Conservation (phyloP, 257 asterid genomes). For the Phtheirospermum japonicum region DNA sequence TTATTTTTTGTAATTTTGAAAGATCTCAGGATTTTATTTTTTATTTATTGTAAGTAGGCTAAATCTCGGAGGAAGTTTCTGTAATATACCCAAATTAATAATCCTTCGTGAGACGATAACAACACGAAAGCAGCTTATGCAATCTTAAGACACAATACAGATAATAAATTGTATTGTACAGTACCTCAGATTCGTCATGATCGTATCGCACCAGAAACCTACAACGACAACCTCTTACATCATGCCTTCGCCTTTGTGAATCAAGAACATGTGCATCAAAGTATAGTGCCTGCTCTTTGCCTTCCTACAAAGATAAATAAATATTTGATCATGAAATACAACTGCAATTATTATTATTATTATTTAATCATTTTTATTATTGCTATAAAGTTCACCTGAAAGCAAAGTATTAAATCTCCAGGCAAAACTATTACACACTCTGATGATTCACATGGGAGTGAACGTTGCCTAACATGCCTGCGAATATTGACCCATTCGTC, state of each 20-base stretch:
- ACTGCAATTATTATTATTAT: background rate
- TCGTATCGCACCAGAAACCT: conserved; percentile 94
- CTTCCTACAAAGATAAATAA: conserved; percentile 57
- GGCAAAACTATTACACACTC: conserved; percentile 92
- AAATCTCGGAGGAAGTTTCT: background rate
- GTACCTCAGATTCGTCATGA: conserved; percentile 96
- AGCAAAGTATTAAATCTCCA: conserved; percentile 83
- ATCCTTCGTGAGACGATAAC: background rate
- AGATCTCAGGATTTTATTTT: background rate
- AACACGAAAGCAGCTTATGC: background rate
- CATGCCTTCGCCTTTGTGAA: conserved; percentile 98
- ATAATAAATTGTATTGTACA: background rate
- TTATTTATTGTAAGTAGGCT: background rate
- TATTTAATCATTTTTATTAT: background rate
- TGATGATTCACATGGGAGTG: conserved; percentile 95
- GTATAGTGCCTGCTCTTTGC: conserved; percentile 96
- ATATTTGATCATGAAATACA: background rate
- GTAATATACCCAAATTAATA: background rate
- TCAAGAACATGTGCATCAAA: conserved; percentile 95
- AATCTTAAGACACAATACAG: background rate
- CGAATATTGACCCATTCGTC: conserved; percentile 93
- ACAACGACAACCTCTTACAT: conserved; percentile 95
- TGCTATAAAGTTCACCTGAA: conserved; percentile 61
- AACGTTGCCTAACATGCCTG: conserved; percentile 82
- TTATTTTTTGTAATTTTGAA: background rate